Evolutionary conservation across 306 rosid species (phyloP).

Genomic region (Pterocarpus macrocarpus): DNA sequence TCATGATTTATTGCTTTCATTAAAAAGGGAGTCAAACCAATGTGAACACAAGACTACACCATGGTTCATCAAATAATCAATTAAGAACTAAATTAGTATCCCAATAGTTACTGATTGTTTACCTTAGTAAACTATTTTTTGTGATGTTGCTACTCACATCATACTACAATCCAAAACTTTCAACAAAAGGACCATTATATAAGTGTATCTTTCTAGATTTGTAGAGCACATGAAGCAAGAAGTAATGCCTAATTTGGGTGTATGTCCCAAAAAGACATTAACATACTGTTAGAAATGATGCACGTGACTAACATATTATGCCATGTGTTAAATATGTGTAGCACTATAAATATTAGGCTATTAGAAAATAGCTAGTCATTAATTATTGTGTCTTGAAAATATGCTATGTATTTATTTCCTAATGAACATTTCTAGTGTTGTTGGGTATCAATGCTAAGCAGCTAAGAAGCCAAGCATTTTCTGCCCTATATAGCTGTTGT

Average conservation of each 20-base stretch:
- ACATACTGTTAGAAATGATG: neutral
- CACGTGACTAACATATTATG: no score
- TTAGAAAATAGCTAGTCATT: no score
- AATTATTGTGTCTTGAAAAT: no score
- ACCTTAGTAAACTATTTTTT: slow-evolving; percentile 1
- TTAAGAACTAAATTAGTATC: slow-evolving; percentile 19
- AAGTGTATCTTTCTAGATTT: slow-evolving; percentile 22
- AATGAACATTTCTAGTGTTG: no score
- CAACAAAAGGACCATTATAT: slow-evolving; percentile 27
- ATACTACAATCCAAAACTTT: slow-evolving; percentile 26
- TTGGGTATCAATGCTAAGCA: no score
- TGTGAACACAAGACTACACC: neutral
- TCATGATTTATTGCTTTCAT: slow-evolving; percentile 3
- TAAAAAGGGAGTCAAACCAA: slow-evolving; percentile 22
- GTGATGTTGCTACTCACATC: slow-evolving; percentile 26
- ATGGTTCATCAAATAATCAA: slow-evolving; percentile 30
- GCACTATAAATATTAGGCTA: no score
- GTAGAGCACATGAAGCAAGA: neutral
- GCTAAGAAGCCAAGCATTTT: no score
- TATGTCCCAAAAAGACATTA: slow-evolving; percentile 18
- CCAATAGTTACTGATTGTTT: slow-evolving; percentile 6
- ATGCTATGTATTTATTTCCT: no score
- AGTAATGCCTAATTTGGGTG: slow-evolving; percentile 14
- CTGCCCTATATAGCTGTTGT: no score
- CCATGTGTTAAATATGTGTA: no score